Conservation (phyloP, 2,329 filamentous ascomycete species). For the Penicillium sp. region DNA sequence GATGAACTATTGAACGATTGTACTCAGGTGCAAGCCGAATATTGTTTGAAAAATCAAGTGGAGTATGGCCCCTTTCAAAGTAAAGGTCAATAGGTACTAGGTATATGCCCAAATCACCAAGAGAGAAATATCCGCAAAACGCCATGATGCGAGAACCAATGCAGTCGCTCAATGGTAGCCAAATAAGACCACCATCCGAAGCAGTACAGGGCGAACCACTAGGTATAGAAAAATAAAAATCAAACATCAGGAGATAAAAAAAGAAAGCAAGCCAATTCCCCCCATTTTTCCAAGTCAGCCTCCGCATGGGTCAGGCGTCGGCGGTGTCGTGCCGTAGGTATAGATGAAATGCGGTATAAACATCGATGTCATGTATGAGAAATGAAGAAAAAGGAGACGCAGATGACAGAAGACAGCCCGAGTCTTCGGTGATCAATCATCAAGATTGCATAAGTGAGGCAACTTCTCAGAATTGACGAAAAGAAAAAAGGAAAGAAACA, state of each 20-base stretch:
- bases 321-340: constrained; percentile 14
- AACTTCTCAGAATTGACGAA: too few species aligned
- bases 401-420: not conserved
- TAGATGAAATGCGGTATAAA: constrained; percentile 13
- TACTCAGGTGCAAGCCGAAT: too few species aligned
- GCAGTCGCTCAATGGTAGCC: constrained; percentile 1
- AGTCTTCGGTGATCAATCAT: not conserved
- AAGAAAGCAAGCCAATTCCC: not conserved
- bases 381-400: not conserved
- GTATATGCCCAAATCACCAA: constrained; percentile 17
- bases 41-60: not conserved
- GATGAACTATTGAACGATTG: too few species aligned
- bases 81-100: constrained; percentile 6
- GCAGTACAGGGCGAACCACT: too few species aligned
- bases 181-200: not conserved
- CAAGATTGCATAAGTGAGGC: constrained; percentile 4
- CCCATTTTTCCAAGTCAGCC: constrained; percentile 12
- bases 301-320: constrained; percentile 2
- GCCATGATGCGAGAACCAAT: constrained; percentile 11
- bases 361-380: constrained; percentile 14
- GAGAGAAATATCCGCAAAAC: constrained; percentile 9
- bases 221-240: too few species aligned
- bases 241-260: not conserved
- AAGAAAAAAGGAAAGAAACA: too few species aligned
- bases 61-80: too few species aligned